Conservation (phyloP, 169 alveolate species). For the Amoebophrya sp. region DNA sequence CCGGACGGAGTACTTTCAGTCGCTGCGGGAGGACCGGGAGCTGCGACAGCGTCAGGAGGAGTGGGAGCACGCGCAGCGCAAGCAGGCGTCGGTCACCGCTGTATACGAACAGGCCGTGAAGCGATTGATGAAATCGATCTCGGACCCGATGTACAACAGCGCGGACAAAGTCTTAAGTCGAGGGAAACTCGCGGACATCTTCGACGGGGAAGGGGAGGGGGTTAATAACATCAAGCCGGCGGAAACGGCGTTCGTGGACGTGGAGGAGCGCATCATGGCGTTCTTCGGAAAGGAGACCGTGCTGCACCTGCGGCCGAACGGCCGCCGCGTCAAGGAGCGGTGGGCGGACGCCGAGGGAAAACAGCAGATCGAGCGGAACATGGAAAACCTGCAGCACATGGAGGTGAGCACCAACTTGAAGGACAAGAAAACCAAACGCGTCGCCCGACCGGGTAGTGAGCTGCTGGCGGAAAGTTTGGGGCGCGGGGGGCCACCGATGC, state of each 20-base stretch:
- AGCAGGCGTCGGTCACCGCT: not conserved
- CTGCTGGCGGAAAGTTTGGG: not conserved
- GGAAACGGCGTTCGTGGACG: not conserved
- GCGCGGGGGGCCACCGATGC: too few relatives aligned
- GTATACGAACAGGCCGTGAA: not conserved
- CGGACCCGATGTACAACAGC: not conserved
- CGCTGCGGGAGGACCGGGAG: too few relatives aligned
- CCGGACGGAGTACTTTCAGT: too few relatives aligned
- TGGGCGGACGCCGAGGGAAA: too few relatives aligned
- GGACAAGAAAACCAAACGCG: not conserved
- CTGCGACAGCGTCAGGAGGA: too few relatives aligned
- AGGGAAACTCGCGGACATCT: too few relatives aligned
- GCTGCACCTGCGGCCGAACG: not conserved
- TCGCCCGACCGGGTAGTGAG: not conserved
- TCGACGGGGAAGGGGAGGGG: not conserved
- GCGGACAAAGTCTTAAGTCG: too few relatives aligned
- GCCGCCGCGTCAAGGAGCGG: not conserved
- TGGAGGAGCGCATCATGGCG: not conserved
- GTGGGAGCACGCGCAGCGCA: too few relatives aligned
- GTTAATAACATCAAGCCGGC: not conserved
- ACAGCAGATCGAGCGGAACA: too few relatives aligned
- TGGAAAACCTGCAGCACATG: not conserved
- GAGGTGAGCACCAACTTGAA: not conserved
- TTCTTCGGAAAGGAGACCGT: not conserved
- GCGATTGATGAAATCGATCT: not conserved